Evolutionary conservation across 208 protist species (phyloP).

Genomic region (Phytomonas francai): DNA sequence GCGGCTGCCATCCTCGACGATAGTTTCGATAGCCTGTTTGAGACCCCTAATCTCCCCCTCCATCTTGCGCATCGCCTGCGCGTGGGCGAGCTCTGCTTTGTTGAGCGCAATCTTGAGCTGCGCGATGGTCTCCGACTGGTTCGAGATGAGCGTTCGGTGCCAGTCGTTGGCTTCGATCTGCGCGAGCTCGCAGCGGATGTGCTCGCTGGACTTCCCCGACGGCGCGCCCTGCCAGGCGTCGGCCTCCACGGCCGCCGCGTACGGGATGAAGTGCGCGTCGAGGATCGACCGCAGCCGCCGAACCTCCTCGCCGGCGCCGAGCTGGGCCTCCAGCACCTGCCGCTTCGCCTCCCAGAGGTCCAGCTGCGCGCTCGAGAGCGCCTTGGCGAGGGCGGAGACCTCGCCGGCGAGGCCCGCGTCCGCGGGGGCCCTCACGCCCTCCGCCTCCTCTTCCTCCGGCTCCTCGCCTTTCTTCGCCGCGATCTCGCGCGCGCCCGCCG

Average conservation of each 20-base stretch:
- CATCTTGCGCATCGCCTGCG: constrained; percentile 28
- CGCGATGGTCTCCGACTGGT: constrained; percentile 71
- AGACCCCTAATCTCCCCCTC: constrained; percentile 53
- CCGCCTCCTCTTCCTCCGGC: constrained; percentile 38
- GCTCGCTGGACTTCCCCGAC: too few species aligned
- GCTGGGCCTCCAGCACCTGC: constrained; percentile 18
- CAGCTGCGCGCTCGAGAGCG: constrained; percentile 2
- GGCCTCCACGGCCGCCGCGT: too few species aligned
- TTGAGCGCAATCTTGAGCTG: constrained; percentile 51
- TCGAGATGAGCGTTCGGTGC: constrained; percentile 58
- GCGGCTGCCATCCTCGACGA: too few species aligned
- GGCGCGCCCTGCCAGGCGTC: too few species aligned
- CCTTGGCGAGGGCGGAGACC: not conserved
- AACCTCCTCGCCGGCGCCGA: constrained; percentile 30
- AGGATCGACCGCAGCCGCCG: constrained; percentile 44
- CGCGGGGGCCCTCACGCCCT: constrained; percentile 25
- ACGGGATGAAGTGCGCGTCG: constrained; percentile 64
- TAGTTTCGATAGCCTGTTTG: constrained; percentile 67
- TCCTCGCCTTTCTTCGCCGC: constrained; percentile 24
- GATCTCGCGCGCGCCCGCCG: constrained; percentile 12
- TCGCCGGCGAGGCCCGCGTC: too few species aligned
- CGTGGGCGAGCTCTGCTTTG: constrained; percentile 22
- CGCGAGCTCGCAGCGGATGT: too few species aligned
- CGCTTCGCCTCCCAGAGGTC: constrained; percentile 19
- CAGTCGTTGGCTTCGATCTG: constrained; percentile 69